Conservation (phyloP, 257 asterid species). For the Asclepias syriaca region DNA sequence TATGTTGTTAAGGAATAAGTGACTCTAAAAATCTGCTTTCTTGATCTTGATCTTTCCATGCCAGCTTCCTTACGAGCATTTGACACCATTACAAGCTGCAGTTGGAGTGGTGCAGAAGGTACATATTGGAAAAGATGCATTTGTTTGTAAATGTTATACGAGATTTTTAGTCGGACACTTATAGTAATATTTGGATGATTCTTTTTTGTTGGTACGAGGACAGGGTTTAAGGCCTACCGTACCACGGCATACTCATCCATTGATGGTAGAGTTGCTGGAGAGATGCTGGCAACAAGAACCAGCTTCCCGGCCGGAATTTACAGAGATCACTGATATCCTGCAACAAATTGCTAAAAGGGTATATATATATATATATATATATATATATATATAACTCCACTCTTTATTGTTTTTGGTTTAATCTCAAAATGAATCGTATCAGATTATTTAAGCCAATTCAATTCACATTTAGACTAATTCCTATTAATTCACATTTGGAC, state of each 20-base stretch:
- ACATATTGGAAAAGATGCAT: neutral
- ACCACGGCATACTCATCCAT: conserved; percentile 57
- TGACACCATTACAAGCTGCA: conserved; percentile 90
- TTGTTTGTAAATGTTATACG: no score
- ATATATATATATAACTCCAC: no score
- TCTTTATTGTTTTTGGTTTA: no score
- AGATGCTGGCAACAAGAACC: conserved; percentile 84
- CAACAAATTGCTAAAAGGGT: conserved; percentile 53
- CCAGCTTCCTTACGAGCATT: conserved; percentile 68
- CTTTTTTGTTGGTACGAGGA: neutral
- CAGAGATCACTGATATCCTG: conserved; percentile 54
- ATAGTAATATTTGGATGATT: neutral
- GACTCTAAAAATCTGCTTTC: conserved; percentile 12
- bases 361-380: neutral
- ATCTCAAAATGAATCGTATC: no score
- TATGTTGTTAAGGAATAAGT: neutral
- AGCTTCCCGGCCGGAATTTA: conserved; percentile 66
- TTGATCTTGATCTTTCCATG: conserved; percentile 25
- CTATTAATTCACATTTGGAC: no score
- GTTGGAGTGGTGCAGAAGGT: conserved; percentile 87
- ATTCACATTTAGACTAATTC: no score
- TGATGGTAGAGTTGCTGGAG: conserved; percentile 54
- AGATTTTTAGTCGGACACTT: no score
- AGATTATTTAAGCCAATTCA: no score
- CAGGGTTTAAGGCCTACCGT: conserved; percentile 68